A percentile compares a stretch with the other conserved stretches of the same genome.
These are phyloP conservation scores for Ambrosia artemisiifolia DNA, from an alignment of 129 eudicot genomes.

Conservation along the genomic window DNA sequence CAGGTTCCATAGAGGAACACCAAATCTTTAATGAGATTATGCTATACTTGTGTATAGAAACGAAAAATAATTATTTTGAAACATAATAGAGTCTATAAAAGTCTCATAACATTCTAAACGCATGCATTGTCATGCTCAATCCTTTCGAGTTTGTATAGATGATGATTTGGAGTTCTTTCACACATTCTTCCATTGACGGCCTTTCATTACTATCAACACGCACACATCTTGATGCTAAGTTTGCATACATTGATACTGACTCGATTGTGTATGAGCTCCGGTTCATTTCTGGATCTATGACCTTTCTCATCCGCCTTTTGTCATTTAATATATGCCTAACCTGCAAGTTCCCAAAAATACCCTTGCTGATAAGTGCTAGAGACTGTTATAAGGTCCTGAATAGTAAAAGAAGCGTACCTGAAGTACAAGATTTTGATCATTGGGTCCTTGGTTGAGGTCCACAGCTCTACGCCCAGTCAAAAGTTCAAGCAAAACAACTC, in stretches of 20 bases:
- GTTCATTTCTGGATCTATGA: conserved; percentile 84
- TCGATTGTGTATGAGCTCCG: conserved; percentile 86
- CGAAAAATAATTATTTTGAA: conserved; percentile 18
- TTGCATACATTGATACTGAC: conserved; percentile 81
- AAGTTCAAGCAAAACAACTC: conserved; percentile 93
- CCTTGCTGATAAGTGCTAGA: conserved; percentile 8
- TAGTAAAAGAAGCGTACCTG: conserved; percentile 48
- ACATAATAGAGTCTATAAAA: conserved; percentile 10
- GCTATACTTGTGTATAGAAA: conserved; percentile 24
- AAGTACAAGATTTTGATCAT: conserved; percentile 81
- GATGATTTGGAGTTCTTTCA: conserved; percentile 80
- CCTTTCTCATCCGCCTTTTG: conserved; percentile 74
- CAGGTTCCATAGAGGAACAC: conserved; percentile 21
- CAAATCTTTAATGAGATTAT: conserved; percentile 12
- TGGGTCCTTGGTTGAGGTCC: conserved; percentile 90
- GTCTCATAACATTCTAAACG: conserved; percentile 72
- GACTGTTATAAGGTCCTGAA: conserved; percentile 9
- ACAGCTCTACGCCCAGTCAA: conserved; percentile 91
- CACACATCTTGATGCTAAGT: conserved; percentile 89
- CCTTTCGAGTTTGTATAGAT: conserved; percentile 76
- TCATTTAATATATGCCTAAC: conserved; percentile 79
- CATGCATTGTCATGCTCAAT: conserved; percentile 69
- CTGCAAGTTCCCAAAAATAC: conserved; percentile 47
- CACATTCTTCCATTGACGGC: conserved; percentile 93
- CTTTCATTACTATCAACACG: conserved; percentile 80